Evolutionary conservation across 192 early-diverging fungal species (phyloP).

Genomic region (Coemansia pectinata): DNA sequence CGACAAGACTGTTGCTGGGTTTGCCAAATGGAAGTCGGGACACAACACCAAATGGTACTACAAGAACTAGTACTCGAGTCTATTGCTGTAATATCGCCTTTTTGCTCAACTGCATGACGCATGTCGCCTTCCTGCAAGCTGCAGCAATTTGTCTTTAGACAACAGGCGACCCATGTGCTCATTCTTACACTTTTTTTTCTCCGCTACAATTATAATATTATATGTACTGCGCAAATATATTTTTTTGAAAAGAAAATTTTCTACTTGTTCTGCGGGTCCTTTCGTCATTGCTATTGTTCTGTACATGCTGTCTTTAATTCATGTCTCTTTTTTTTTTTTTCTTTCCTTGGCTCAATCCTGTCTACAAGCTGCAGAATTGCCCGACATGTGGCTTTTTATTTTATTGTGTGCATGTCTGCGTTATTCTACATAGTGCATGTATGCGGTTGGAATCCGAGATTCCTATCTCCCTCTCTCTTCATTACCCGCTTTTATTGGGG

Average conservation of each 20-base stretch:
- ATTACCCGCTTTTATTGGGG: neutral
- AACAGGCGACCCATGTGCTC: conserved; percentile 2
- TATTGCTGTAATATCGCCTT: conserved; percentile 4
- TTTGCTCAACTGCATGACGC: neutral
- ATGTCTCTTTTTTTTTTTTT: neutral
- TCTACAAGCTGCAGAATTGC: neutral
- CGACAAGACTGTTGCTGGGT: conserved; percentile 34
- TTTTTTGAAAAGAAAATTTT: neutral
- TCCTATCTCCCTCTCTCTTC: neutral
- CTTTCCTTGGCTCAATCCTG: neutral
- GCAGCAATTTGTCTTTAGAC: conserved; percentile 2
- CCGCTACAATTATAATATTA: neutral
- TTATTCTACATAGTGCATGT: neutral
- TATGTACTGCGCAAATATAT: neutral
- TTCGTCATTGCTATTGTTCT: neutral
- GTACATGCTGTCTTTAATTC: neutral
- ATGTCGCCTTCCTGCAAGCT: neutral
- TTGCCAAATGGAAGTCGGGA: conserved; percentile 51
- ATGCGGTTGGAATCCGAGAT: neutral
- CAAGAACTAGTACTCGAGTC: conserved; percentile 11
- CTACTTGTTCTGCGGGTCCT: neutral
- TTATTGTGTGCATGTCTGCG: neutral
- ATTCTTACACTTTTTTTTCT: neutral
- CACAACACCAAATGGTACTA: conserved; percentile 37
- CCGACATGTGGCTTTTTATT: neutral